phyloP scores from a whole-genome alignment of 306 rosid species.

The Rosa multiflora region DNA sequence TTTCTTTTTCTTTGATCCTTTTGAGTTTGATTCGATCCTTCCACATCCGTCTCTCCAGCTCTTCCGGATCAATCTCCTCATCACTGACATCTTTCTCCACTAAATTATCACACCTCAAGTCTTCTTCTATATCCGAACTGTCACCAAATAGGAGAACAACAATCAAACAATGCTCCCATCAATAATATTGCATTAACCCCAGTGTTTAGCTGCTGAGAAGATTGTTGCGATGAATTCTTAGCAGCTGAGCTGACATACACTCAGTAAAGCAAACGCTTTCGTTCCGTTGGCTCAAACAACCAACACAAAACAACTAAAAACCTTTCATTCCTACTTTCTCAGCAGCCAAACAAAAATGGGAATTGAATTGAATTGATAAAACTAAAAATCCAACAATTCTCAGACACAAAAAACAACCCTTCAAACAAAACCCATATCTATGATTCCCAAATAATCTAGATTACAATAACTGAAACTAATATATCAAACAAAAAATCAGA shows the following conservation, averaged over 20 bases:
- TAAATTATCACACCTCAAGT: constrained; percentile 63
- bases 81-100: constrained; percentile 96
- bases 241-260: background rate
- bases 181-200: constrained; percentile 26
- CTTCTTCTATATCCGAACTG: constrained; percentile 87
- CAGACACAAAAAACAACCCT: no score
- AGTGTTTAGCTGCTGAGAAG: constrained; percentile 15
- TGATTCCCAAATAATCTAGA: background rate
- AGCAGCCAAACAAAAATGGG: constrained; percentile 8
- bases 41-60: constrained; percentile 93
- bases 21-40: constrained; percentile 87
- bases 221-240: background rate
- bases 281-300: constrained; percentile 7
- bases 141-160: constrained; percentile 36
- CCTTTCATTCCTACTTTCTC: constrained; percentile 4
- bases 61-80: constrained; percentile 89
- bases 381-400: constrained; percentile 10
- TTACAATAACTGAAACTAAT: constrained; percentile 2
- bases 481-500: background rate
- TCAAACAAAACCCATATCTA: background rate
- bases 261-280: constrained; percentile 1
- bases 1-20: constrained; percentile 89
- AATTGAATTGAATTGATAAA: background rate
- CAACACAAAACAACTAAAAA: constrained; percentile 7
- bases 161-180: constrained; percentile 34